Evolutionary conservation across 1,284 basidiomycete genomes (phyloP), one percentile per base, ranked within the genome.

Genomic region (Volvariella surrecta): DNA sequence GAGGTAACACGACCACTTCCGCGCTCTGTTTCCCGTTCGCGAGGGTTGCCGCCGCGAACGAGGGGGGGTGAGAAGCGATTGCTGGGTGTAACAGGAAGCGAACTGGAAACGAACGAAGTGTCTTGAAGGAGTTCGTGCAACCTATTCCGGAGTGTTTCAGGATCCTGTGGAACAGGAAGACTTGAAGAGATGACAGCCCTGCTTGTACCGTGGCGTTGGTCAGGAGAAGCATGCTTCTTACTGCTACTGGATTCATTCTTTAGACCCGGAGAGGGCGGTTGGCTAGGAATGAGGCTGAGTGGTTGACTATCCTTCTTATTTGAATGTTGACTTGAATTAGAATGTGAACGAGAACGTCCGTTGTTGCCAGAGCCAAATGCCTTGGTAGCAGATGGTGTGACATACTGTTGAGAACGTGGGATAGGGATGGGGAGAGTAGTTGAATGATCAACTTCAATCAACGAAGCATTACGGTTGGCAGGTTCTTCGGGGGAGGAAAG

Each of bases 71-170:
- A 52, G 41, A 60, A 61, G 40, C 58, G 52, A 30, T 40, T 50
- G 2, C 58, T 45, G 10, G 54, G 37, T 53, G 61, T 57, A 49
- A 60, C 63, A 10, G 66, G 60, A 35, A 66, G 56, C 8, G 67
- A 66, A 8, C 67, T 57, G 4, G 64, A 61, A 15, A 54, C 45
- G 17, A 50, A 43, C 8, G 52, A 45, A 28, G 34, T 35, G 38
- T 63, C 59, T 30, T 54, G 55, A 15, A 68, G 57, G 21, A 70
- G 54, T 43, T 64, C 61, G 15, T 66, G 58, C 10, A 70, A 48
- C 30, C 62, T 56, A 34, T 52, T 58, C 19, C 59, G 58, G 24
- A 62, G 51, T 32, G 48, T 51, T 32, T 56, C 49, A 15, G 48
- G 52, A 43, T 43, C 39, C 34, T 49, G 46, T 18, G 46, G 50